Evolutionary conservation across 257 asterid species (phyloP).

Genomic region (Solanum sejunctum): DNA sequence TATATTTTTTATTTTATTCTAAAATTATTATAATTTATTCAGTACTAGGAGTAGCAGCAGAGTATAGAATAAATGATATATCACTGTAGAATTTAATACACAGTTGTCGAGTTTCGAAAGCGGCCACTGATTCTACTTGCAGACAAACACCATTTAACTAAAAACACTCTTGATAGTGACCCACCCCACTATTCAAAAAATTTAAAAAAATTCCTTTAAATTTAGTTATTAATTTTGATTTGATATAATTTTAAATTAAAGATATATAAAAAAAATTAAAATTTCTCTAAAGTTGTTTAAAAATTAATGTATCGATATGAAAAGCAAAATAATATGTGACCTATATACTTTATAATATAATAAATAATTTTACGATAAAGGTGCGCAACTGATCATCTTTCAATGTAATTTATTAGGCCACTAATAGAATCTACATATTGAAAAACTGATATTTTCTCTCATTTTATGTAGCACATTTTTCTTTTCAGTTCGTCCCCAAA

Average conservation of each 20-base stretch:
- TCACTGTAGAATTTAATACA: slow-evolving; percentile 9
- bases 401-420: background rate
- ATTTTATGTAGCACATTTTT: no score
- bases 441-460: no score
- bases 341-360: background rate
- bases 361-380: background rate
- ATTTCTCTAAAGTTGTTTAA: fast-evolving
- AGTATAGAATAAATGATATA: background rate
- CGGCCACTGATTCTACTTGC: slow-evolving; percentile 24
- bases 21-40: no score
- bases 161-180: slow-evolving; percentile 33
- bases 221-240: background rate
- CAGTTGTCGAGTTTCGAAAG: slow-evolving; percentile 53
- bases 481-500: no score
- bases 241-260: fast-evolving
- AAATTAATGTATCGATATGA: background rate
- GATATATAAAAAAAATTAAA: background rate
- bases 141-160: slow-evolving; percentile 30
- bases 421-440: background rate
- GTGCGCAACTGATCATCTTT: background rate
- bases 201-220: background rate
- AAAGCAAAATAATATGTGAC: background rate
- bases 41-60: background rate
- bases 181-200: background rate
- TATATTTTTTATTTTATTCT: no score